These are phyloP conservation scores for Eucommia ulmoides DNA, from an alignment of 257 asterid species.

Conservation along the genomic window DNA sequence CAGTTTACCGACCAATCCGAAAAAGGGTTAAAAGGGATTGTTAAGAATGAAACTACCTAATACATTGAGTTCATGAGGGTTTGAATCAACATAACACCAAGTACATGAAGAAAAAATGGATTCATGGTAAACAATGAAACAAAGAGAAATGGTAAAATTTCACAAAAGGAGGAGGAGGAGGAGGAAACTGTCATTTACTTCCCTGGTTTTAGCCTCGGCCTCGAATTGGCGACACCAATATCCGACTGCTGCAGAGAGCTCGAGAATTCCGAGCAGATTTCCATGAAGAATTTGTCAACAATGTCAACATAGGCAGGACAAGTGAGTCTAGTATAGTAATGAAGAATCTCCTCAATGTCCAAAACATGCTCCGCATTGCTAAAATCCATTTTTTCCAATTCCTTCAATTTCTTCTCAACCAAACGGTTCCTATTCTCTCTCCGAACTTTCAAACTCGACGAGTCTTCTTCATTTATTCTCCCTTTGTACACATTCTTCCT, in stretches of 20 bases:
- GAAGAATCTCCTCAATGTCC: conserved; percentile 24
- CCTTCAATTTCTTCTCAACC: conserved; percentile 22
- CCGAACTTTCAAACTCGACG: background rate
- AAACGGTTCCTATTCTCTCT: conserved; percentile 11
- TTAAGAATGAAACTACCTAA: too few species aligned
- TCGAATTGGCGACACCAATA: background rate
- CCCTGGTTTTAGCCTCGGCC: conserved; percentile 1
- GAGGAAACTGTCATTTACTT: too few species aligned
- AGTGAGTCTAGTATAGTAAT: conserved; percentile 27
- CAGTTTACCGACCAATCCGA: too few species aligned
- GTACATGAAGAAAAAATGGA: too few species aligned
- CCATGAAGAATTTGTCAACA: conserved; percentile 42
- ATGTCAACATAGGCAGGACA: conserved; percentile 37
- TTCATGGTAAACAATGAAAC: too few species aligned
- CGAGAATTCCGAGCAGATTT: conserved; percentile 25
- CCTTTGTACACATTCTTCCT: conserved; percentile 13
- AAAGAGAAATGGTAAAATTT: too few species aligned
- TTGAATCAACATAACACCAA: too few species aligned
- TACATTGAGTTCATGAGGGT: too few species aligned
- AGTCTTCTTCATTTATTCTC: conserved; percentile 11
- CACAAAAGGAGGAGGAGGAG: too few species aligned
- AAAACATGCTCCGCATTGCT: conserved; percentile 16
- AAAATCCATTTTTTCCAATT: conserved; percentile 25
- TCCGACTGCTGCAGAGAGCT: background rate
- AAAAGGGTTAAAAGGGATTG: too few species aligned